Conservation (phyloP, 352 stramenopile species). For the Phytophthora sp. region DNA sequence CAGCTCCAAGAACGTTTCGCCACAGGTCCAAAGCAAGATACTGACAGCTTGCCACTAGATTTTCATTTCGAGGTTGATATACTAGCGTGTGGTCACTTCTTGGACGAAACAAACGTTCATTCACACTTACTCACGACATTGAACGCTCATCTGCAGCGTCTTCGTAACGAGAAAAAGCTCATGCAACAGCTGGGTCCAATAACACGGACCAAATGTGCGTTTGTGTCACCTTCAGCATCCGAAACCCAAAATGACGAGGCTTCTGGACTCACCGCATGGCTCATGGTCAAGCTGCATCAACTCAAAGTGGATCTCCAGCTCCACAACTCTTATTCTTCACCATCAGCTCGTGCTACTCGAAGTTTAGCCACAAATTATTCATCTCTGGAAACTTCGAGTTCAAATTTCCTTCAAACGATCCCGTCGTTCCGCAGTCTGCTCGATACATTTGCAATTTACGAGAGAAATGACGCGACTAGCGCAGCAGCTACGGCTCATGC, state of each 20-base stretch:
- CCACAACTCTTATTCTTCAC: slow-evolving; percentile 20
- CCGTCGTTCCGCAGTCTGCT: slow-evolving; percentile 39
- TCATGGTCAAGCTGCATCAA: slow-evolving; percentile 45
- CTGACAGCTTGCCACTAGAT: slow-evolving; percentile 1
- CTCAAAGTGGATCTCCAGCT: slow-evolving; percentile 47
- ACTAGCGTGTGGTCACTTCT: slow-evolving; percentile 13
- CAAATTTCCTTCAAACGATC: slow-evolving; percentile 39
- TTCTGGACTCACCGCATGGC: slow-evolving; percentile 40
- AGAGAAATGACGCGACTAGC: slow-evolving; percentile 3
- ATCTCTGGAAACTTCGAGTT: not conserved
- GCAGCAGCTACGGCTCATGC: slow-evolving; percentile 24
- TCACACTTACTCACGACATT: slow-evolving; percentile 14
- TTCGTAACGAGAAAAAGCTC: slow-evolving; percentile 48
- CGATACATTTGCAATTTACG: slow-evolving; percentile 19
- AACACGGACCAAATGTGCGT: slow-evolving; percentile 27
- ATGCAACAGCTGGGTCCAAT: slow-evolving; percentile 30
- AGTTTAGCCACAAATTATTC: not conserved
- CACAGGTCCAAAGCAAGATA: slow-evolving; percentile 3
- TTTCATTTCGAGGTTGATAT: slow-evolving; percentile 14
- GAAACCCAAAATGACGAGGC: slow-evolving; percentile 15
- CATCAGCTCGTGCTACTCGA: slow-evolving; percentile 2
- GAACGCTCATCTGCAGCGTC: slow-evolving; percentile 29
- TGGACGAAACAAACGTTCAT: slow-evolving; percentile 17
- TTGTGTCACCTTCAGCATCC: slow-evolving; percentile 14
- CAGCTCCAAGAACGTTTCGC: slow-evolving; percentile 39